Evolutionary conservation across 441 rosid genomes (phyloP).

Genomic region (Omphalea diandra): DNA sequence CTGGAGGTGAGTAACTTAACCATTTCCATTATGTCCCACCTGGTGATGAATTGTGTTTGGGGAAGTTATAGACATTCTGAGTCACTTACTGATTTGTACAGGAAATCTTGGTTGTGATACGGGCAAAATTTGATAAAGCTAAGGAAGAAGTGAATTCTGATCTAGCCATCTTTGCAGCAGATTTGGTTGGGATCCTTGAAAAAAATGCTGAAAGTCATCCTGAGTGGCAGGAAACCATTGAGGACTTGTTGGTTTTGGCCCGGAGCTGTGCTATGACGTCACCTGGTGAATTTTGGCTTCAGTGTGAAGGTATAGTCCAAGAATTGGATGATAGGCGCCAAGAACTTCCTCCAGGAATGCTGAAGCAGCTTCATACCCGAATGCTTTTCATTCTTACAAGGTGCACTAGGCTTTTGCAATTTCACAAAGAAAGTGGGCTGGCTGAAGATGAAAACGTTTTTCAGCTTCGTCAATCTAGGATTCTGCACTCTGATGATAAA

Average conservation of each 20-base stretch:
- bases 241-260: conserved; percentile 91
- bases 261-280: conserved; percentile 93
- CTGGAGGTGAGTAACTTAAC: conserved; percentile 73
- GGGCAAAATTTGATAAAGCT: conserved; percentile 91
- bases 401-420: conserved; percentile 94
- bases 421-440: conserved; percentile 95
- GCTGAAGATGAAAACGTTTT: conserved; percentile 74
- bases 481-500: conserved; percentile 73
- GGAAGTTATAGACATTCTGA: conserved; percentile 15
- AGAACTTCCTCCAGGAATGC: conserved; percentile 85
- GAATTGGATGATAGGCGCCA: conserved; percentile 97
- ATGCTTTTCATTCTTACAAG: conserved; percentile 99
- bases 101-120: conserved; percentile 81
- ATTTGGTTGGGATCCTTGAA: conserved; percentile 90
- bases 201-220: conserved; percentile 96
- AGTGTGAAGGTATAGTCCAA: conserved; percentile 98
- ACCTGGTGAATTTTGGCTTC: conserved; percentile 97
- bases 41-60: conserved; percentile 17
- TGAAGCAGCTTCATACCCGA: conserved; percentile 92
- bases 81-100: conserved; percentile 37
- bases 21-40: conserved; percentile 14
- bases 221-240: conserved; percentile 97
- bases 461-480: conserved; percentile 78
- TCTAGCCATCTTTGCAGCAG: conserved; percentile 92
- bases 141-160: conserved; percentile 99